Evolutionary conservation across 2,329 filamentous ascomycete species (phyloP).

Genomic region (Colletotrichum sp.): DNA sequence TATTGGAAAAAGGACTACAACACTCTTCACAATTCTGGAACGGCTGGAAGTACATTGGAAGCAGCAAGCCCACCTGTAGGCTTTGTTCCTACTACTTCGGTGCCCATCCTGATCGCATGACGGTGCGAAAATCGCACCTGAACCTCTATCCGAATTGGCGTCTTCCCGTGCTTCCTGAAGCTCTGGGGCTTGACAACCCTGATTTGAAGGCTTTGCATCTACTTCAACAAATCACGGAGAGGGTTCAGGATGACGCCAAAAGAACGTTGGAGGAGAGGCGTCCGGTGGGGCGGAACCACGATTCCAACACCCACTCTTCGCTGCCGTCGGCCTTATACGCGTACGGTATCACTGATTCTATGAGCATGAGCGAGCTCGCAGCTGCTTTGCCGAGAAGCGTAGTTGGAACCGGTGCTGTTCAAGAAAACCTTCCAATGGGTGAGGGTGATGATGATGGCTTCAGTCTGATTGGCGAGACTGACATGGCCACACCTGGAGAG

Average conservation of each 20-base stretch:
- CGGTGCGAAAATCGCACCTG: slow-evolving; percentile 33
- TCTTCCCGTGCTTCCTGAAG: not conserved
- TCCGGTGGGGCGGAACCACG: slow-evolving; percentile 29
- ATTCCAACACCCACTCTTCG: slow-evolving; percentile 33
- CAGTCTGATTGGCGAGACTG: no score
- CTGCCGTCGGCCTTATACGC: not conserved
- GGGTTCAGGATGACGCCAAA: slow-evolving; percentile 32
- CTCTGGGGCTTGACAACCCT: not conserved
- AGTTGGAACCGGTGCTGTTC: no score
- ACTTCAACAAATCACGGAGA: slow-evolving; percentile 28
- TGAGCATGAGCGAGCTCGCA: no score
- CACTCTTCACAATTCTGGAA: slow-evolving; percentile 28
- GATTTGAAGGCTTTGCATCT: slow-evolving; percentile 20
- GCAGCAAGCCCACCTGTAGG: slow-evolving; percentile 44
- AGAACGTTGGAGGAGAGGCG: slow-evolving; percentile 30
- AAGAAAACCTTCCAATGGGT: no score
- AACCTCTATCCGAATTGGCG: slow-evolving; percentile 46
- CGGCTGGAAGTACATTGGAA: slow-evolving; percentile 40
- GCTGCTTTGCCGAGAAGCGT: no score
- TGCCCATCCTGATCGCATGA: slow-evolving; percentile 20
- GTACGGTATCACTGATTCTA: no score
- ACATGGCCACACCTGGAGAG: no score
- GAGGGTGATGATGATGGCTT: no score
- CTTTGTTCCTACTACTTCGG: slow-evolving; percentile 43
- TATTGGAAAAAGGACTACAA: not conserved